Evolutionary conservation across 176 grass and related monocot genomes (phyloP).

Genomic region (Eremochloa ophiuroides): DNA sequence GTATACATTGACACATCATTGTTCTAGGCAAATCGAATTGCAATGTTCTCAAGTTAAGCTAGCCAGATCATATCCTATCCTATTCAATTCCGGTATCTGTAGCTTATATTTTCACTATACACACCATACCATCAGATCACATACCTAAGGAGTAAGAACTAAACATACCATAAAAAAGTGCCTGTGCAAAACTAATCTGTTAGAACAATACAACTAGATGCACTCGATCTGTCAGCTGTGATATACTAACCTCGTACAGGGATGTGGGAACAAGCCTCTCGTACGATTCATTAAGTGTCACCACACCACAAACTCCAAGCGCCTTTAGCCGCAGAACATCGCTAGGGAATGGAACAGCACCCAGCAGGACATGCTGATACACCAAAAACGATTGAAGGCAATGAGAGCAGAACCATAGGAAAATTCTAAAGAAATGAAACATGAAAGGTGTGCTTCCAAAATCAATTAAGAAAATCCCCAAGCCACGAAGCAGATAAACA

Average conservation of each 20-base stretch:
- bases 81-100: not conserved
- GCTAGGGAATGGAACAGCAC: constrained; percentile 88
- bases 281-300: constrained; percentile 92
- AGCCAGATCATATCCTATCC: not conserved
- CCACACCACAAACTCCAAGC: constrained; percentile 82
- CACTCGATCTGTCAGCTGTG: not conserved
- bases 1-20: not conserved
- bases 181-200: not conserved
- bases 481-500: not conserved
- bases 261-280: constrained; percentile 81
- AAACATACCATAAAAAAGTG: not conserved
- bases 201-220: not conserved
- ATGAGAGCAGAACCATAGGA: constrained; percentile 9
- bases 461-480: not conserved
- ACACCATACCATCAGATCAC: not conserved
- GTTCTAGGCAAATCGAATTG: not conserved
- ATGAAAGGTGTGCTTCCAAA: not conserved
- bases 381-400: not conserved
- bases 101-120: not conserved
- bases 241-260: constrained; percentile 58
- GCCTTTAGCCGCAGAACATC: constrained; percentile 68
- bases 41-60: not conserved
- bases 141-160: not conserved
- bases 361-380: constrained; percentile 78
- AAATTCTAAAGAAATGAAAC: not conserved